These are phyloP conservation scores for Ceratocystis cacaofunesta DNA, from an alignment of 2,329 filamentous ascomycete genomes.

Conservation along the genomic window DNA sequence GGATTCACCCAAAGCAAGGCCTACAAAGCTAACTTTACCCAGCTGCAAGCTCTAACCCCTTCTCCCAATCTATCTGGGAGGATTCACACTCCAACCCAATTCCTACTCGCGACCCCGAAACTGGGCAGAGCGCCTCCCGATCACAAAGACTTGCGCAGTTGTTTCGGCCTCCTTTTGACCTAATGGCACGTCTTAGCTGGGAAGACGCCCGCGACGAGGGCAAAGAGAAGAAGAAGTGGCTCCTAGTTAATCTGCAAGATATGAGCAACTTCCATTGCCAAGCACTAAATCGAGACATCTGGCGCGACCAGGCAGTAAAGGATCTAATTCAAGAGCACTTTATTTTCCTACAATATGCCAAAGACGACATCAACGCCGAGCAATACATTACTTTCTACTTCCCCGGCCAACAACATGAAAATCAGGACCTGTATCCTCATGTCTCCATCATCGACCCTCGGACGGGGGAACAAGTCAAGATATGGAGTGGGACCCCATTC, in stretches of 20 bases:
- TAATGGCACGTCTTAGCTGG: constrained; percentile 71
- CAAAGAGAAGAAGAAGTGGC: constrained; percentile 82
- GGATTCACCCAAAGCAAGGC: neutral
- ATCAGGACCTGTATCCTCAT: constrained; percentile 83
- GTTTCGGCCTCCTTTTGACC: constrained; percentile 79
- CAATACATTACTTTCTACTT: constrained; percentile 91
- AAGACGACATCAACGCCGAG: constrained; percentile 61
- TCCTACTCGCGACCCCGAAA: constrained; percentile 13
- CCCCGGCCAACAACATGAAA: constrained; percentile 50
- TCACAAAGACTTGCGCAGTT: constrained; percentile 73
- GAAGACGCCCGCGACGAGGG: constrained; percentile 72
- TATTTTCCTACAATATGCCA: constrained; percentile 86
- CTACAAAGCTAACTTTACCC: neutral
- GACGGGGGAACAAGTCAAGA: constrained; percentile 92
- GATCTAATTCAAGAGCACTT: constrained; percentile 84
- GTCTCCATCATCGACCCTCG: constrained; percentile 91
- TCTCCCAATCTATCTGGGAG: constrained; percentile 29
- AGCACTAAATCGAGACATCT: constrained; percentile 82
- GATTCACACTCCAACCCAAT: constrained; percentile 18
- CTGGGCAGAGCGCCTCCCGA: constrained; percentile 34
- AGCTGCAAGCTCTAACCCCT: constrained; percentile 23
- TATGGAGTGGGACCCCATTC: constrained; percentile 77
- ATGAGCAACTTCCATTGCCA: constrained; percentile 90
- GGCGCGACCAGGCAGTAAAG: constrained; percentile 71
- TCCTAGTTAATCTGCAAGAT: constrained; percentile 91